Evolutionary conservation across 2,329 filamentous ascomycete species (phyloP), one percentile per base, ranked within the genome.

Genomic region (Fusarium sp.): DNA sequence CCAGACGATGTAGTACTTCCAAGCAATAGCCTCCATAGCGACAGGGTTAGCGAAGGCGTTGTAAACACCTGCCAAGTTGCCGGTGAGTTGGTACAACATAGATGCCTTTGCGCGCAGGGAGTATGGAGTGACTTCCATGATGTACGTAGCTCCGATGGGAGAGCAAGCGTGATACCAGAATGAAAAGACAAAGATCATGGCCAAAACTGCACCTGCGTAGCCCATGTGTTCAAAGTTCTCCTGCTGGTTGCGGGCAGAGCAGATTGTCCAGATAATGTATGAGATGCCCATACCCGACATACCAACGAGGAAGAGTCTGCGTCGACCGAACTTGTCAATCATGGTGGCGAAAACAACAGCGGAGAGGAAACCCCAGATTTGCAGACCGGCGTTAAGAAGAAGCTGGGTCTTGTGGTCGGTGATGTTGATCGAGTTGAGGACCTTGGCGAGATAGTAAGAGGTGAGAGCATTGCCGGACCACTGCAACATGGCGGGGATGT

Each of bases 1-100:
- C 71, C 83, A 84, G 6, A 85, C 81, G 13, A 84, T 81, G 58
- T 85, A 85, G 60, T 83, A 85, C 61, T 80, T 83, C 84, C 83
- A 85, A 0, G 70, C 73, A 33, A 85, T 82, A 1, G 76, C 76
- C 1, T 82, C 80, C 56, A 85, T 78, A 0, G 81, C 83, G 8
- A 85, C 82, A 0, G 83, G 83, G 41, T 85, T 86, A 14, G 83
- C 82, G 46, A 83, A 83, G 3, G 80, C 82, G 60, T 84, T 86
- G 77, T 76, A 80, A 5, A 79, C 63, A 12, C 76, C 72, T 0
- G 75, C 78, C 33, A 77, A 56, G 42, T 80, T 79, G 3, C 75
- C 74, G 0, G 73, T 75, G 3, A 81, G 45, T 42, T 80, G 75
- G 42, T 77, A 80, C 4, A 80, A 13, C 72, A 77, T 79, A 2